Evolutionary conservation across 805 yeast species (phyloP).

Genomic region (Candida corydali): DNA sequence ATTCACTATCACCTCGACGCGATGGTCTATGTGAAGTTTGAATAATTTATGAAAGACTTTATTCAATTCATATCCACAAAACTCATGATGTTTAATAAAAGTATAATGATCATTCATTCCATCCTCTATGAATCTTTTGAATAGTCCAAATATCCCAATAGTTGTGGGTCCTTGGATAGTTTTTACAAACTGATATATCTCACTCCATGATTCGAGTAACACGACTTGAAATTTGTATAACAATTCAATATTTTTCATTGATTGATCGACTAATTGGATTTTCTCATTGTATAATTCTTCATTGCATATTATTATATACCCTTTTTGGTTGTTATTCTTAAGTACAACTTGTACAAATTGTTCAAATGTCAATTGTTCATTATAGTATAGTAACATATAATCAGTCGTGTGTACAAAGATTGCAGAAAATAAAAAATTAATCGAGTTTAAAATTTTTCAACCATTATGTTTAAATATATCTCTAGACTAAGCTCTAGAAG

Average conservation of each 20-base stretch:
- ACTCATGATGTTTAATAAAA: not conserved
- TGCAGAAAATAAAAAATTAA: constrained; percentile 1
- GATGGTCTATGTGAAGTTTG: not conserved
- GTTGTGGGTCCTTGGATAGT: not conserved
- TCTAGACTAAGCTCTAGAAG: not conserved
- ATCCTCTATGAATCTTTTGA: constrained; percentile 5
- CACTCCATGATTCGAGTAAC: constrained; percentile 8
- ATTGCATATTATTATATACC: constrained; percentile 9
- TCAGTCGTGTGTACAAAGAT: constrained; percentile 1
- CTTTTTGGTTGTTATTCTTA: constrained; percentile 1
- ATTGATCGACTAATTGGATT: not conserved
- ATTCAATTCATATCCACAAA: constrained; percentile 5
- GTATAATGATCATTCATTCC: not conserved
- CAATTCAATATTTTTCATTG: constrained; percentile 1
- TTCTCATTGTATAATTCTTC: constrained; percentile 3
- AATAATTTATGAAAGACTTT: constrained; percentile 5
- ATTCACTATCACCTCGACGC: constrained; percentile 3
- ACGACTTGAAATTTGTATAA: constrained; percentile 7
- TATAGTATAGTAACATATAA: constrained; percentile 9
- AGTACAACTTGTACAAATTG: constrained; percentile 8
- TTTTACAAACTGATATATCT: constrained; percentile 6
- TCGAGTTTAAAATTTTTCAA: constrained; percentile 2
- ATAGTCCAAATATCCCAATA: constrained; percentile 8
- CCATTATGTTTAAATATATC: constrained; percentile 1
- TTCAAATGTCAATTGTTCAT: constrained; percentile 8